These are phyloP conservation scores for Dothidotthia symphoricarpi DNA, from an alignment of 2,329 filamentous ascomycete species.

Conservation along the genomic window DNA sequence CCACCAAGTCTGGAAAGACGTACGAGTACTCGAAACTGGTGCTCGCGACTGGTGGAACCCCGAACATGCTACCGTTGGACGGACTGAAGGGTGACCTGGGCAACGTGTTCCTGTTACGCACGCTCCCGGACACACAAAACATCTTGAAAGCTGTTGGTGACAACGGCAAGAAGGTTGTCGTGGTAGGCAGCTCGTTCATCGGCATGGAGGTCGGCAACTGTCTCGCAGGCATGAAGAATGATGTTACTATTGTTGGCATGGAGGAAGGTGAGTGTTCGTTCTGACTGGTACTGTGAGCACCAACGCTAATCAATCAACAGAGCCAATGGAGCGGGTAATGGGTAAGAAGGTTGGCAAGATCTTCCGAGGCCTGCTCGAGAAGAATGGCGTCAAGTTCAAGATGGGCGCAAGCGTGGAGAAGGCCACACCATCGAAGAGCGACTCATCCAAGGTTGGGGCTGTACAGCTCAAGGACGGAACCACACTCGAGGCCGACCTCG, in stretches of 20 bases:
- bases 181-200: conserved; percentile 93
- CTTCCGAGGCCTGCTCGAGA: conserved; percentile 76
- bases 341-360: conserved; percentile 77
- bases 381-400: conserved; percentile 85
- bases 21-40: conserved; percentile 83
- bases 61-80: conserved; percentile 71
- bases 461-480: conserved; percentile 86
- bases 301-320: conserved; percentile 31
- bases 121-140: conserved; percentile 70
- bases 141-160: conserved; percentile 77
- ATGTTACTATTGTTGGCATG: conserved; percentile 85
- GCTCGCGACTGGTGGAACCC: conserved; percentile 80
- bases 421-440: conserved; percentile 67
- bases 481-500: conserved; percentile 77
- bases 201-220: conserved; percentile 94
- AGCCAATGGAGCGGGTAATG: conserved; percentile 82
- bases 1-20: conserved; percentile 71
- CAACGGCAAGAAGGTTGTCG: conserved; percentile 85
- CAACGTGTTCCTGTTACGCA: conserved; percentile 85
- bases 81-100: conserved; percentile 78
- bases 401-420: conserved; percentile 79
- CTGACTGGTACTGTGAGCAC: neutral
- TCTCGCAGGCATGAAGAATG: conserved; percentile 72
- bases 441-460: conserved; percentile 71
- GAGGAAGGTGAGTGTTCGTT: conserved; percentile 55